Conservation (phyloP, 192 early-diverging fungal species). For the Podila epicladia region DNA sequence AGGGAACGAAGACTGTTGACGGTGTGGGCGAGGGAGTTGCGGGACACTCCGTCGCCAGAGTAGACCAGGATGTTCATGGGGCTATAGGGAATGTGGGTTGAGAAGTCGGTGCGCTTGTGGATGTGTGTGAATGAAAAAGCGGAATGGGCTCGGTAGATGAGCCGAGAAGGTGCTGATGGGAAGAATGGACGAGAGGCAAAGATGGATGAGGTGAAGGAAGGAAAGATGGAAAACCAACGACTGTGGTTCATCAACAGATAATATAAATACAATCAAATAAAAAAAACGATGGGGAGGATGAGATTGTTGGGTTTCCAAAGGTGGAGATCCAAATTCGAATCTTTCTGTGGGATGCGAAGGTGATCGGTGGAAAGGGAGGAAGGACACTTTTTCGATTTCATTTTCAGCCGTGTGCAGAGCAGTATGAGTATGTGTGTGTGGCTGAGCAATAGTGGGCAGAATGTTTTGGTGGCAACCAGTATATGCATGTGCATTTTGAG, state of each 20-base stretch:
- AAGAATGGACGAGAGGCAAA: not conserved
- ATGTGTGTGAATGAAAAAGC: not conserved
- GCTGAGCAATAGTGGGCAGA: too few species aligned
- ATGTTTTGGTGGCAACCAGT: too few species aligned
- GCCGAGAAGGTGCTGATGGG: not conserved
- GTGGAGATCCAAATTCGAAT: not conserved
- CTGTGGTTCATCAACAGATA: too few species aligned
- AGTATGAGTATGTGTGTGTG: too few species aligned
- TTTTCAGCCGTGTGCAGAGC: too few species aligned
- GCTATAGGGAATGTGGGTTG: slow-evolving; percentile 34
- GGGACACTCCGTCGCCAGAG: slow-evolving; percentile 80
- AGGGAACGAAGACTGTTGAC: slow-evolving; percentile 77
- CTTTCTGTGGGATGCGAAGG: too few species aligned
- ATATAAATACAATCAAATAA: not conserved
- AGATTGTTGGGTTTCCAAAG: not conserved
- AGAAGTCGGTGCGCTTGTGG: slow-evolving; percentile 19
- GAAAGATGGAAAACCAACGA: too few species aligned
- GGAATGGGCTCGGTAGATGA: not conserved
- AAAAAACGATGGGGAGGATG: not conserved
- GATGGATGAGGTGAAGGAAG: not conserved
- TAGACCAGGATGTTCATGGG: slow-evolving; percentile 88
- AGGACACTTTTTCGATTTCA: too few species aligned
- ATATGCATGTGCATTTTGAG: too few species aligned
- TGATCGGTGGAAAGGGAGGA: too few species aligned
- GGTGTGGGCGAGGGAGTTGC: slow-evolving; percentile 69